Evolutionary conservation across 768 basidiomycete species (phyloP).

Genomic region (Lactarius vividus): DNA sequence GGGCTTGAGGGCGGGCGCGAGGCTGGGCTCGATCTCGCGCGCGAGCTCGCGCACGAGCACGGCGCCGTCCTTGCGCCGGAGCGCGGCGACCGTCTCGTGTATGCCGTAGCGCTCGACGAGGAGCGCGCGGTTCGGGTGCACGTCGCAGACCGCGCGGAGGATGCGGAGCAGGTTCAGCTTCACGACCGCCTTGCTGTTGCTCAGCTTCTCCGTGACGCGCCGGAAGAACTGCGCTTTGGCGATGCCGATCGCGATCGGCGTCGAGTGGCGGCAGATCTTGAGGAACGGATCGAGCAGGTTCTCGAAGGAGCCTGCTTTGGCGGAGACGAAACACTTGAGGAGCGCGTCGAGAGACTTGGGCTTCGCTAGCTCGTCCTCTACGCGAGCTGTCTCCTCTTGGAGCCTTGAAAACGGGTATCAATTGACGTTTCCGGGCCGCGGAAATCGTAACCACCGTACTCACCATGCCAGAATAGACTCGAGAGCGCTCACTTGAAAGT

Average conservation of each 20-base stretch:
- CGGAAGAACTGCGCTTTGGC: slow-evolving; percentile 84
- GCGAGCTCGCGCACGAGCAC: slow-evolving; percentile 89
- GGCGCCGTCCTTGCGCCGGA: slow-evolving; percentile 85
- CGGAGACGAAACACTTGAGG: slow-evolving; percentile 74
- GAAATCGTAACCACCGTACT: slow-evolving; percentile 29
- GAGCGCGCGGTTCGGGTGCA: slow-evolving; percentile 79
- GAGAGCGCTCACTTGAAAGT: slow-evolving; percentile 89
- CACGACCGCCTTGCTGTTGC: slow-evolving; percentile 78
- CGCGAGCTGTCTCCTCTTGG: slow-evolving; percentile 90
- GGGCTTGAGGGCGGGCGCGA: slow-evolving; percentile 70
- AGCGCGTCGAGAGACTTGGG: slow-evolving; percentile 61
- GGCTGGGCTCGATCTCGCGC: slow-evolving; percentile 75
- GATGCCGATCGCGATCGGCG: slow-evolving; percentile 67
- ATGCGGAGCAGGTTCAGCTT: slow-evolving; percentile 87
- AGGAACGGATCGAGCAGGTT: slow-evolving; percentile 89
- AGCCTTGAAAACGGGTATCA: slow-evolving; percentile 50
- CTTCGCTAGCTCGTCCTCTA: slow-evolving; percentile 85
- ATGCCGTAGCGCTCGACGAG: slow-evolving; percentile 82
- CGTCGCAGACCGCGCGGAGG: slow-evolving; percentile 81
- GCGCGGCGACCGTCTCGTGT: slow-evolving; percentile 71
- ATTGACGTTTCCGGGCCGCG: not conserved
- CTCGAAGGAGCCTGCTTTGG: slow-evolving; percentile 90
- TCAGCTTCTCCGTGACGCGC: slow-evolving; percentile 80
- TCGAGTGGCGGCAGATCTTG: slow-evolving; percentile 85
- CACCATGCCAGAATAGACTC: slow-evolving; percentile 91